Evolutionary conservation across 164 flowering plant species (phyloP), one percentile per base, ranked within the genome.

Genomic region (Aristolochia fimbriata): DNA sequence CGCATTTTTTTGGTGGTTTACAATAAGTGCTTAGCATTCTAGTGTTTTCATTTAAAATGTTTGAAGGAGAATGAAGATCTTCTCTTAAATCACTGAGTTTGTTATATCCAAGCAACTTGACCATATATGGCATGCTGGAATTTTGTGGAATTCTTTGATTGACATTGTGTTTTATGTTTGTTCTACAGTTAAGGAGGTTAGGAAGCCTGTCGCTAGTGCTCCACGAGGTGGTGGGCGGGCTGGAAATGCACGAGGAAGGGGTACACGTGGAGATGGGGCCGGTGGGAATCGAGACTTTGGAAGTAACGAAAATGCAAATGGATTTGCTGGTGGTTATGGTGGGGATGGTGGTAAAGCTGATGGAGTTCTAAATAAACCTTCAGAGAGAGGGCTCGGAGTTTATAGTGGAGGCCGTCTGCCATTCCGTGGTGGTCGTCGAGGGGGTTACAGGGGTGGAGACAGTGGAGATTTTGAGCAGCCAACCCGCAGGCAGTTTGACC

Each of bases 401-500:
- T 58, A 31, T 51, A 48, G 62, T 51, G 62, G 57, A 25, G 31
- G 55, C 2, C 68, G 55, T 6, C 63, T 4, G 47, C 22, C 48
- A 33, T 58, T 30, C 48, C 62, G 56, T 57, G 68, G 49, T 43
- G 61, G 56, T 10, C 48, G 68, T 11, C 62, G 56, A 20, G 61
- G 61, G 22, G 62, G 62, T 19, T 65, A 30, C 58, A 62, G 65
- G 20, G 82, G 78, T 21, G 85, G 74, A 13, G 81, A 76, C 5
- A 53, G 25, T 48, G 64, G 56, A 19, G 62, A 53, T 33, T 43
- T 22, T 11, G 68, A 65, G 45, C 43, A 51, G 12, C 78, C 81
- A 4, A 80, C 82, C 47, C 76, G 84, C 1, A 69, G 87, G 23
- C 57, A 66, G 24, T 82, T 52, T 72, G 88, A 81, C 45, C 83